Evolutionary conservation across 1,284 basidiomycete species (phyloP).

Genomic region (Flammula alnicola): DNA sequence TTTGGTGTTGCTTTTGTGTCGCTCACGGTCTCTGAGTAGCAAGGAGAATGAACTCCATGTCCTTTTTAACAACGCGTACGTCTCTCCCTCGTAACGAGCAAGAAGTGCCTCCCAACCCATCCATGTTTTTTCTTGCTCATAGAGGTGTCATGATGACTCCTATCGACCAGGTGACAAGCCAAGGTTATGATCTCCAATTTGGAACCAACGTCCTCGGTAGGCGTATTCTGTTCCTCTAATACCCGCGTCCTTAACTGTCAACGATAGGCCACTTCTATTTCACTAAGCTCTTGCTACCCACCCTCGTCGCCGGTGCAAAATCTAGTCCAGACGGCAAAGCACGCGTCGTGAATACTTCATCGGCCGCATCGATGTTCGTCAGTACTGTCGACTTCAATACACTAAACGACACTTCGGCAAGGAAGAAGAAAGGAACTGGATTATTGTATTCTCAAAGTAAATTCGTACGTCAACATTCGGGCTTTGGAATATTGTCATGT

Average conservation of each 20-base stretch:
- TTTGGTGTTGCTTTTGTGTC: neutral
- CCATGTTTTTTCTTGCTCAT: conserved; percentile 16
- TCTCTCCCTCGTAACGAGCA: neutral
- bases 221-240: conserved; percentile 1
- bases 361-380: conserved; percentile 35
- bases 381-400: conserved; percentile 37
- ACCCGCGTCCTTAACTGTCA: neutral
- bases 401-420: conserved; percentile 34
- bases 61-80: conserved; percentile 57
- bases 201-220: conserved; percentile 55
- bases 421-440: conserved; percentile 32
- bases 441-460: conserved; percentile 56
- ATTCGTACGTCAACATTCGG: conserved; percentile 39
- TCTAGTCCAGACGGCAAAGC: conserved; percentile 41
- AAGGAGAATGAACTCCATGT: conserved; percentile 54
- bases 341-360: conserved; percentile 54
- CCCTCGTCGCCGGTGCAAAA: conserved; percentile 43
- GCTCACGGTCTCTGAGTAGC: conserved; percentile 26
- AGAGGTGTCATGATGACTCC: conserved; percentile 63
- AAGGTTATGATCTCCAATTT: conserved; percentile 59
- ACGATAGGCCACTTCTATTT: conserved; percentile 37
- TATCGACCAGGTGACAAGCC: conserved; percentile 46
- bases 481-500: neutral
- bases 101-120: neutral
- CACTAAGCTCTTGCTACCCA: conserved; percentile 53